Evolutionary conservation across 2,329 filamentous ascomycete genomes (phyloP).

Genomic region (Xylaria digitata): DNA sequence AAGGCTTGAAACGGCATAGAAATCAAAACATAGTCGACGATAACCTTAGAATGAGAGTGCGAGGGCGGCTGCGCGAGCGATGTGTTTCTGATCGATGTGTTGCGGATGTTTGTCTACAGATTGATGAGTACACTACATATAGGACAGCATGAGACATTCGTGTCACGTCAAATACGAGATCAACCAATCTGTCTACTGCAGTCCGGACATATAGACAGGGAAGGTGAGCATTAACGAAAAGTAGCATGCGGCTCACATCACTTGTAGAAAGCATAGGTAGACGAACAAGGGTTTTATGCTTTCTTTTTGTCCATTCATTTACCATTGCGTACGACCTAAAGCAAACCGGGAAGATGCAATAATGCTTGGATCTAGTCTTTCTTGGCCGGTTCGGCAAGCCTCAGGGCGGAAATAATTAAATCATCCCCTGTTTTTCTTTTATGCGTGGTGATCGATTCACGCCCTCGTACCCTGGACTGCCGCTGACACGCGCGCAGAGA

Average conservation of each 20-base stretch:
- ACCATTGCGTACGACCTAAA: constrained; percentile 50
- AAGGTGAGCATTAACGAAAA: not conserved
- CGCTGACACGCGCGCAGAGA: constrained; percentile 37
- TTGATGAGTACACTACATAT: not conserved
- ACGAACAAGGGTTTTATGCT: constrained; percentile 29
- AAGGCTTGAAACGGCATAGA: not conserved
- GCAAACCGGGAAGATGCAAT: constrained; percentile 51
- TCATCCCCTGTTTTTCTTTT: constrained; percentile 39
- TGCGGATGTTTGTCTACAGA: not conserved
- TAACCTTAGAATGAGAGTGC: no score
- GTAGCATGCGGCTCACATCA: constrained; percentile 5
- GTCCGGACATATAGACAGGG: not conserved
- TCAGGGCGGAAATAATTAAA: constrained; percentile 35
- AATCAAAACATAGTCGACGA: no score
- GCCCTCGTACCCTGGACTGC: constrained; percentile 42
- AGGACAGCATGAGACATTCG: constrained; percentile 1
- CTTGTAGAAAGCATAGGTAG: not conserved
- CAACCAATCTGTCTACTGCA: not conserved
- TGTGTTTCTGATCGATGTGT: not conserved
- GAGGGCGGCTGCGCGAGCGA: constrained; percentile 9
- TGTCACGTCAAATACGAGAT: constrained; percentile 8
- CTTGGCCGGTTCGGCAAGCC: constrained; percentile 37
- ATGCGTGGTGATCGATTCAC: constrained; percentile 36
- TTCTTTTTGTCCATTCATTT: constrained; percentile 49
- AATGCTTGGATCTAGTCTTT: constrained; percentile 45